phyloP scores from a whole-genome alignment of 169 alveolate species.

The Plasmodium ovale region DNA sequence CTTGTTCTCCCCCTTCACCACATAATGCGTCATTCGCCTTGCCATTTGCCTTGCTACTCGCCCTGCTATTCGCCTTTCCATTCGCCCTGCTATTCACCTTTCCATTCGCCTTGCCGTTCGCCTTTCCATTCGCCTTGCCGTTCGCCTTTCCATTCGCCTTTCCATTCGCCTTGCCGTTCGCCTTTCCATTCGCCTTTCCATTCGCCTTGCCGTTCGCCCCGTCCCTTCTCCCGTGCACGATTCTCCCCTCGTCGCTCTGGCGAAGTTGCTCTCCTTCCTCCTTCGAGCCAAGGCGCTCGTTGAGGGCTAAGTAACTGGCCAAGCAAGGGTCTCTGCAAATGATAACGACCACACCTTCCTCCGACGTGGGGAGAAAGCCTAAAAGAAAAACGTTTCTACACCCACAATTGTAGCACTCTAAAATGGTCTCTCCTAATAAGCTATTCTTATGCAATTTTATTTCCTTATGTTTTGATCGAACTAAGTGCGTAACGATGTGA shows the following conservation, averaged over 20 bases:
- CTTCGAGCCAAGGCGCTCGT: background rate
- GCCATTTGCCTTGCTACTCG: background rate
- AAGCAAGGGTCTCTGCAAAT: slow-evolving; percentile 81
- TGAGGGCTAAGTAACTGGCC: slow-evolving; percentile 28
- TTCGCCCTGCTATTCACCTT: background rate
- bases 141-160: background rate
- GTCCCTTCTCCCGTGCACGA: background rate
- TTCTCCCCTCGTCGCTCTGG: background rate
- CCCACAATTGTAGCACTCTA: slow-evolving; percentile 90
- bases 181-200: background rate
- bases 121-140: background rate
- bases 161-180: background rate
- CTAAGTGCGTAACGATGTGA: slow-evolving; percentile 88
- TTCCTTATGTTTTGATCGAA: slow-evolving; percentile 88
- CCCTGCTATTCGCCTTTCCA: background rate
- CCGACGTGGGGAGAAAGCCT: slow-evolving; percentile 86
- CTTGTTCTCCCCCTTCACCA: background rate
- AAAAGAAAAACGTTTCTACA: slow-evolving; percentile 85
- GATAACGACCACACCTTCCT: slow-evolving; percentile 84
- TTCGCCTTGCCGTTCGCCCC: background rate
- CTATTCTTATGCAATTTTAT: slow-evolving; percentile 86
- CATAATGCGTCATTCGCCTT: background rate
- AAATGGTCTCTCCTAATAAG: slow-evolving; percentile 85
- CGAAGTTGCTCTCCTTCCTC: too few relatives aligned
- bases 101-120: background rate